These are phyloP conservation scores for Arthrocladium fulminans DNA, from an alignment of 2,329 filamentous ascomycete genomes.

Conservation along the genomic window DNA sequence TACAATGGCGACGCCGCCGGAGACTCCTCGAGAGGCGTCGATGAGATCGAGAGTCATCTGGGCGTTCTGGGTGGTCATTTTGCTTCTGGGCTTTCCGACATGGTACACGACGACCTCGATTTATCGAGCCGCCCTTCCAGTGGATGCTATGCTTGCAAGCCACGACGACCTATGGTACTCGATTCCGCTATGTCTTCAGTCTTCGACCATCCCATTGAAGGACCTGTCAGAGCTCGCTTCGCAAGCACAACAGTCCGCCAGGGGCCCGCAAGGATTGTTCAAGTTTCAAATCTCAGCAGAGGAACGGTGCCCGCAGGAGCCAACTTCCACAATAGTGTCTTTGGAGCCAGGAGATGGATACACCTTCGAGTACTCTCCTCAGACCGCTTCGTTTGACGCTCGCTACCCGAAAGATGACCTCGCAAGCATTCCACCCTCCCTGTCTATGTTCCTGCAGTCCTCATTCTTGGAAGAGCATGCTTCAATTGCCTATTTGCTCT, in stretches of 20 bases:
- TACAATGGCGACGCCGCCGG: constrained; percentile 56
- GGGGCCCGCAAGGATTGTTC: constrained; percentile 5
- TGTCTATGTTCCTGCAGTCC: not conserved
- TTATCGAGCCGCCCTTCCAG: constrained; percentile 72
- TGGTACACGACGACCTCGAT: constrained; percentile 96
- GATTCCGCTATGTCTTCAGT: constrained; percentile 3
- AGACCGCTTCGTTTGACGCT: not conserved
- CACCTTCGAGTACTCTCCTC: not conserved
- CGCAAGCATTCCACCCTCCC: not conserved
- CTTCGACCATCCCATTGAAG: not conserved
- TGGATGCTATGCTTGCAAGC: constrained; percentile 81
- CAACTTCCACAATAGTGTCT: constrained; percentile 59
- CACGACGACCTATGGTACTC: constrained; percentile 30
- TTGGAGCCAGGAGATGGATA: constrained; percentile 57
- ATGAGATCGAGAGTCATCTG: constrained; percentile 66
- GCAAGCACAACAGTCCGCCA: not conserved
- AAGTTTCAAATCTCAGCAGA: constrained; percentile 3
- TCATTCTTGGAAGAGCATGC: constrained; percentile 66
- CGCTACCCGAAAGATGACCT: constrained; percentile 1
- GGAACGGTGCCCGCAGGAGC: constrained; percentile 49
- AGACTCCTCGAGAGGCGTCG: constrained; percentile 60
- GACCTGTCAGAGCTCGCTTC: not conserved
- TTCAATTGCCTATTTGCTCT: constrained; percentile 67
- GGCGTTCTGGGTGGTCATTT: constrained; percentile 83
- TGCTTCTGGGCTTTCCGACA: constrained; percentile 77